Evolutionary conservation across 2,329 filamentous ascomycete genomes (phyloP).

Genomic region (Rhexocercosporidium sp.): DNA sequence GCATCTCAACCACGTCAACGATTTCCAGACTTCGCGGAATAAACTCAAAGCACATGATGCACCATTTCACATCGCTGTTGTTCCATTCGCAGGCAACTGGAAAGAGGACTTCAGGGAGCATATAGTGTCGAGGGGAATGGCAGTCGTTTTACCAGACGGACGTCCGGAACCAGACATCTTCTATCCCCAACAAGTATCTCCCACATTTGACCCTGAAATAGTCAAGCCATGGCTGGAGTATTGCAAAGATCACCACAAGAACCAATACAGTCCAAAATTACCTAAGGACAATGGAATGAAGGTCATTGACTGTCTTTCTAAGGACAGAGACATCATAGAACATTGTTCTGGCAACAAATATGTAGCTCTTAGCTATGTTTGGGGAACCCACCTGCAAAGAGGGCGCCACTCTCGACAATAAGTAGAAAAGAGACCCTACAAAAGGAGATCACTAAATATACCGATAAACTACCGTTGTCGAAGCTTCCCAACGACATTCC

Average conservation of each 20-base stretch:
- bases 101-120: neutral
- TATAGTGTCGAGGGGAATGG: neutral
- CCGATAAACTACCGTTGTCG: neutral
- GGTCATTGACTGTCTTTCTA: neutral
- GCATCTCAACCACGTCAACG: neutral
- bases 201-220: neutral
- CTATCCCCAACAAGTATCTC: neutral
- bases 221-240: neutral
- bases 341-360: neutral
- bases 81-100: neutral
- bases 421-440: neutral
- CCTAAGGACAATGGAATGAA: neutral
- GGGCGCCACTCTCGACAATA: neutral
- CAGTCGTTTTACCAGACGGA: neutral
- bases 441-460: neutral
- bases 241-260: neutral
- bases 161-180: neutral
- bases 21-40: neutral
- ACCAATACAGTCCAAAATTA: neutral
- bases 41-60: neutral
- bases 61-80: neutral
- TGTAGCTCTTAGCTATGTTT: neutral
- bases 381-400: neutral
- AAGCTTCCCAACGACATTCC: slow-evolving; percentile 22
- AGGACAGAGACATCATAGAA: neutral